Base-by-base conservation (phyloP, 331 rosid genomes). In the Acacia pycnantha region DNA sequence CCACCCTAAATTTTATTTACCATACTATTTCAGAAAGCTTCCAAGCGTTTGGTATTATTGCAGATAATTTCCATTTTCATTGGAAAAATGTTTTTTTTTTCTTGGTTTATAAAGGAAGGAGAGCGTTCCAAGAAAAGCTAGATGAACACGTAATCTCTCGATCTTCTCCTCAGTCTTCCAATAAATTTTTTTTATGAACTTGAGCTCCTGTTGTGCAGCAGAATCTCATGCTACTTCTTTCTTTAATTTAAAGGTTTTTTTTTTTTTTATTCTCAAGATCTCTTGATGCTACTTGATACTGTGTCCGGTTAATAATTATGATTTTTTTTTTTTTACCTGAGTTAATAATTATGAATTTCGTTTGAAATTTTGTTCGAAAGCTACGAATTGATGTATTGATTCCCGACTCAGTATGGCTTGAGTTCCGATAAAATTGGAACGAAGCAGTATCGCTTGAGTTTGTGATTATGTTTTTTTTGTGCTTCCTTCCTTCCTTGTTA, bases 121-220 rank as follows among this genome's bases (percentile, higher is more conserved):
- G 88, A 77, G 71, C 73, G 88, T 86, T 86, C 76, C 46, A 90
- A 88, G 89, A 87, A 90, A 87, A 48, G 11, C 8, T 22, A 29
- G 6, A 8, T 21, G 61, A 11, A 64, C 73, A 11, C 29, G 78
- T 65, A 37, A 61, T 70, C 47, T 22, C 10, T 18, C 11, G 53
- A 68, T 73, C 68, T 68, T 54, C 80, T 44, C 21, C 53, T 7
- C 59, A 35, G 35, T 40, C 85, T 76, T 73, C 83, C 11, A 43
- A 24, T 33, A 73, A 58, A 22, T 76, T 73, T 74, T 73, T 73
- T 26, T 58, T 24, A 58, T 26, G 47, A 44, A 69, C 35, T 77
- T 48, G 43, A 50, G 47, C 73, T 74, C 46, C 77, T 24, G 6
- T 22, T 33, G 40, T 37, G 56, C 72, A 21, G 13, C 79, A 40